Base-by-base conservation (phyloP, 139 green algal genomes). In the Chlamydomonas sphaeroides region DNA sequence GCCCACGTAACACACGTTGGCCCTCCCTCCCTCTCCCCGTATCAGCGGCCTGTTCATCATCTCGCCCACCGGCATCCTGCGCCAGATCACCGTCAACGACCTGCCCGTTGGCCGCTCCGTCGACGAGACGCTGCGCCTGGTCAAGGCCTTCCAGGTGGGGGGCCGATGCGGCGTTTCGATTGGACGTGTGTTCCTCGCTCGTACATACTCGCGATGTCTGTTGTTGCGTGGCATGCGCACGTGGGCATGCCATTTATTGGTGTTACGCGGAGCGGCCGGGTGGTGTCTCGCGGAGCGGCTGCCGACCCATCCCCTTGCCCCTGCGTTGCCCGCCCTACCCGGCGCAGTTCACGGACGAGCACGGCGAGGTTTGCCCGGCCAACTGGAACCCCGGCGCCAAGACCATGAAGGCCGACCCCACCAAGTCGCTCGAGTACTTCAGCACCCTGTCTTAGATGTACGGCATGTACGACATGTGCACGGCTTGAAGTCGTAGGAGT, bases 41-140 rank as follows among this genome's bases (percentile, higher is more conserved):
- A n/a, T n/a, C 89, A 91, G 95, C 35, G 95, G 93, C 42, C 86
- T 98, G 42, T 98, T 96, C 92, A 96, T 98, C 90, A 98, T 98
- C 85, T 92, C 93, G 67, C 94, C 92, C 70, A 93, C 98, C 51
- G 97, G 97, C 57, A 89, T 97, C 26, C 86, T 99, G 85, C 93
- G 98, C 89, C 97, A 99, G 86, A 91, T 94, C 61, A 99, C 97
- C 42, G 92, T 99, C 51, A 99, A 99, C 92, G 98, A 99, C 88
- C 91, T 98, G 68, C 92, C 94, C 33, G 94, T 99, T 48, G 96
- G 93, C 59, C 92, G 96, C 81, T 95, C 77, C 71, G 96, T 99
- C 4, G 97, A 99, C 66, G 97, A 99, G 92, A 96, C 95, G 30
- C 90, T 98, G 71, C 91, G 97, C 53, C 90, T 92, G 42, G 86